Conservation (phyloP, 2,329 filamentous ascomycete species). For the Dendrostoma leiphaemia region DNA sequence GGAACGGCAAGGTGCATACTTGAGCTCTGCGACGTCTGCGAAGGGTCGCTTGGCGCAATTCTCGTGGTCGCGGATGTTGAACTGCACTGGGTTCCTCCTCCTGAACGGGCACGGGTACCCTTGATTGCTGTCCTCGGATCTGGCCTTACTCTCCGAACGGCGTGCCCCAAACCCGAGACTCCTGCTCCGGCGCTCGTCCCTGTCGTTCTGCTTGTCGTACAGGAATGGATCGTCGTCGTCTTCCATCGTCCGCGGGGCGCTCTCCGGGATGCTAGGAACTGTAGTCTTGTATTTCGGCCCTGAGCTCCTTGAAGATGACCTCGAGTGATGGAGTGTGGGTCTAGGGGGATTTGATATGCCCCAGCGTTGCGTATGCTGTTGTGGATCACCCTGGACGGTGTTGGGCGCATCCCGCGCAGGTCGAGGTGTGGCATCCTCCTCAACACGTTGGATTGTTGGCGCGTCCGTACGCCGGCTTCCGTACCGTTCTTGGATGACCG, state of each 20-base stretch:
- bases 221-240: conserved; percentile 12
- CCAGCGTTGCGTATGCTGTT: conserved; percentile 11
- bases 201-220: conserved; percentile 5
- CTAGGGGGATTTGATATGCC: neutral
- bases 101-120: conserved; percentile 16
- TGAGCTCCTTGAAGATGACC: neutral
- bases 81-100: conserved; percentile 12
- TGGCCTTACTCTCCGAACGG: neutral
- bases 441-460: too few species aligned
- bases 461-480: neutral
- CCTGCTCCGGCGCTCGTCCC: neutral
- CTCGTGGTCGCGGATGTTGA: conserved; percentile 19
- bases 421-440: conserved; percentile 2
- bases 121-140: neutral
- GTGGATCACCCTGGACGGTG: neutral
- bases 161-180: neutral
- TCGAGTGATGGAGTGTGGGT: neutral
- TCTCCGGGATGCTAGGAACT: neutral
- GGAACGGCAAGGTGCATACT: neutral
- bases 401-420: conserved; percentile 6
- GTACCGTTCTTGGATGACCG: conserved; percentile 10
- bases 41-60: conserved; percentile 14
- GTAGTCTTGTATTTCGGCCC: neutral
- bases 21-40: conserved; percentile 11
- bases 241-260: neutral